Evolutionary conservation across 176 grass and related monocot species (phyloP).

Genomic region (Metroxylon sagu): DNA sequence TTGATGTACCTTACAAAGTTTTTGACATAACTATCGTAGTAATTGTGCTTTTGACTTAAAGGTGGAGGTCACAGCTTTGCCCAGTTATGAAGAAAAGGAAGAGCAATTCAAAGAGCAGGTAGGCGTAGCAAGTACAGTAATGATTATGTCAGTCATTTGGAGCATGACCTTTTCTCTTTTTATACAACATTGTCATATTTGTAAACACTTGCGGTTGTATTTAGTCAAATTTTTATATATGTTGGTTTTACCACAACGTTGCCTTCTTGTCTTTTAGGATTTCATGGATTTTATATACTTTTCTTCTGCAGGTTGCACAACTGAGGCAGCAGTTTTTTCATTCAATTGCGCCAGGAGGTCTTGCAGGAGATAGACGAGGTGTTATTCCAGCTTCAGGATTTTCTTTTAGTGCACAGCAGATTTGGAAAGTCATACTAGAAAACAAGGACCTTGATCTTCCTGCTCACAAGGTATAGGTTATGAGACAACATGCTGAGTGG

Average conservation of each 20-base stretch:
- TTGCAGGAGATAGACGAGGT: background rate
- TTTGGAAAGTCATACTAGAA: background rate
- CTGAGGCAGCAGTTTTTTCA: background rate
- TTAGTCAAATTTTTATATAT: too few relatives aligned
- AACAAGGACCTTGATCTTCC: background rate
- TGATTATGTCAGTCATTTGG: too few relatives aligned
- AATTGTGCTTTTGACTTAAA: constrained; percentile 14
- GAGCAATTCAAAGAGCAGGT: constrained; percentile 79
- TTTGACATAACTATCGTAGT: background rate
- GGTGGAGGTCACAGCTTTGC: constrained; percentile 77
- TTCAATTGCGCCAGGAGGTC: constrained; percentile 40
- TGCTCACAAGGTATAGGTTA: background rate
- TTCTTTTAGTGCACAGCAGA: background rate
- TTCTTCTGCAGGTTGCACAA: background rate
- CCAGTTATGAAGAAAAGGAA: constrained; percentile 88
- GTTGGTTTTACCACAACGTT: too few relatives aligned
- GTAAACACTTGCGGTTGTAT: too few relatives aligned
- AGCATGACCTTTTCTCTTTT: too few relatives aligned
- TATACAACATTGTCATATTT: too few relatives aligned
- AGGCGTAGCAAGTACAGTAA: background rate
- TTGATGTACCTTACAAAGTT: too few relatives aligned
- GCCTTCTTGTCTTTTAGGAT: background rate
- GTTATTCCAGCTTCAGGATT: background rate
- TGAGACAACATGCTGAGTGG: too few relatives aligned
- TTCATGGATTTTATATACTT: background rate